A percentile compares a stretch with the other conserved stretches of the same genome.
Evolutionary conservation across 2,329 filamentous ascomycete species (phyloP).

Genomic region (Fusarium sublunatum): DNA sequence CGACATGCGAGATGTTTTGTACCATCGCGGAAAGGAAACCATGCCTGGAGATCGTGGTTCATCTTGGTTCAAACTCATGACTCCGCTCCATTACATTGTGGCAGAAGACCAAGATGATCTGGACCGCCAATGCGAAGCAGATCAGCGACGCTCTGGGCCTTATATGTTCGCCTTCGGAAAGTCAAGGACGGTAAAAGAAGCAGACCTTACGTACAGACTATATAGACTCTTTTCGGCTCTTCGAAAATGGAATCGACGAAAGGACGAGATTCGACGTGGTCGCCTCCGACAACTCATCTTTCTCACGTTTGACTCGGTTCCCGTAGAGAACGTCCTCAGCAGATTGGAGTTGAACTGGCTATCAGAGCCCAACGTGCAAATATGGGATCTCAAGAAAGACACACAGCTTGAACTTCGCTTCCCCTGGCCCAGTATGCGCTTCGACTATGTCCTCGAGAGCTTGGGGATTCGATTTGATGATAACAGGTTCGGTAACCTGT

Average conservation of each 20-base stretch:
- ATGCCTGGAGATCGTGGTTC: constrained; percentile 27
- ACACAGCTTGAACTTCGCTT: constrained; percentile 16
- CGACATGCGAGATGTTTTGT: constrained; percentile 26
- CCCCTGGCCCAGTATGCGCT: constrained; percentile 1
- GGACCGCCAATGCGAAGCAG: constrained; percentile 11
- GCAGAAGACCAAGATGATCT: constrained; percentile 24
- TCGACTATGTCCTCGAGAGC: constrained; percentile 30
- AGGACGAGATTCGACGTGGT: constrained; percentile 4
- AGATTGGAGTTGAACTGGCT: constrained; percentile 19
- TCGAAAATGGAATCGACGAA: constrained; percentile 18
- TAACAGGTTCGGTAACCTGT: constrained; percentile 29
- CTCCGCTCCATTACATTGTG: constrained; percentile 20
- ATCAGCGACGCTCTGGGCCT: constrained; percentile 8
- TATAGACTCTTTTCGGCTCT: constrained; percentile 1
- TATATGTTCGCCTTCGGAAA: constrained; percentile 34
- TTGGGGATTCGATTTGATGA: constrained; percentile 33
- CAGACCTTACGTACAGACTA: background rate
- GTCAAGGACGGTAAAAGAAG: constrained; percentile 16
- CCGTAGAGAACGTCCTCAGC: constrained; percentile 1
- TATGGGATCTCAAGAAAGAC: constrained; percentile 22
- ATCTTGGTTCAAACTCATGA: constrained; percentile 35
- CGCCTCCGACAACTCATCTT: constrained; percentile 22
- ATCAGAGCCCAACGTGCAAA: background rate
- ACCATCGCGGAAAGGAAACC: background rate
- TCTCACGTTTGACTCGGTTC: constrained; percentile 14